Base-by-base conservation (phyloP, 73 alveolate genomes). In the Tetrahymena thermophila region DNA sequence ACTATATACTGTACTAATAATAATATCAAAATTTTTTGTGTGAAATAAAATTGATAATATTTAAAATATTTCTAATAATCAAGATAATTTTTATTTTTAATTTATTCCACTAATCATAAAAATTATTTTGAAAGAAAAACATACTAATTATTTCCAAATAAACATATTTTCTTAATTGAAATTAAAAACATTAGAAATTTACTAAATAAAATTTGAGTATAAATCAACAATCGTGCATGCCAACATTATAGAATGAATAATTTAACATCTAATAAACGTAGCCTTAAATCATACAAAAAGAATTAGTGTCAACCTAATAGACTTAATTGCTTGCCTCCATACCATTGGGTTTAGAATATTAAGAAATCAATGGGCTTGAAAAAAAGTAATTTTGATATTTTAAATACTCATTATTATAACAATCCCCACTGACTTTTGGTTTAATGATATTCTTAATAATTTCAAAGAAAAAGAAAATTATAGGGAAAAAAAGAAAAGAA, bases 401-500 rank as follows among this genome's bases (percentile, higher is more conserved):
- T 14, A 71, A 71, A 71, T 71, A 71, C 37, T 25, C 89, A 71
- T 71, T 11, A 71, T 71, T 71, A 71, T 31, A 71, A 71, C 37
- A 71, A 71, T 28, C 89, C 89, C 89, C 89, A 71, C 89, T 71
- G 89, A 71, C 89, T 71, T 71, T 71, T 71, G 89, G 89, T 71
- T 71, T 31, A 71, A 71, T 71, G 37, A n/a, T 31, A n/a, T 71
- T 71, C 37, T 71, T 71, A 28, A 31, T 9, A 71, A 71, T 31
- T 71, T 10, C n/a, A 71, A n/a, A 71, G 37, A 71, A 34, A 71
- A 71, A 71, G 37, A 71, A 31, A 71, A 23, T 19, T 4, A 71
- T 28, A 71, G 23, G 89, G 37, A 71, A 71, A 71, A 71, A 71
- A 71, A 10, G 23, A 71, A 31, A 31, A 58, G 37, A 71, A 31